phyloP scores from a whole-genome alignment of 495 filamentous ascomycete genomes.

The Neurospora cerealis region DNA sequence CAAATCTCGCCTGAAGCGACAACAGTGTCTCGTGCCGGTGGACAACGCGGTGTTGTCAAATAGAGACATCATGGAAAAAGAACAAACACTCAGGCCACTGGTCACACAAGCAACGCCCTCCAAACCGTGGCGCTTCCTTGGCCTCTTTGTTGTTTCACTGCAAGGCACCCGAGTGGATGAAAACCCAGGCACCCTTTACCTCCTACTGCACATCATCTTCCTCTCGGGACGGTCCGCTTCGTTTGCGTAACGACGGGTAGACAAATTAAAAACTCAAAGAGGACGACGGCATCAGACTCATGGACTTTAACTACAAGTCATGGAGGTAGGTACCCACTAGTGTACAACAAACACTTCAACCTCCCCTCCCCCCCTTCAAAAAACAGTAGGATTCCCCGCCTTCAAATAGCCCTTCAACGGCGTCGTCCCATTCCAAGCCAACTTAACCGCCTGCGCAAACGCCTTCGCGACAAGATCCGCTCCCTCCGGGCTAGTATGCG shows the following conservation, averaged over 20 bases:
- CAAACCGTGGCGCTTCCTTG: neutral
- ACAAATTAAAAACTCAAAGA: too few relatives aligned
- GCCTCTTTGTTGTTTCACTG: neutral
- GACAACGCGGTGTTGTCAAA: too few relatives aligned
- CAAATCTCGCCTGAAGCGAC: too few relatives aligned
- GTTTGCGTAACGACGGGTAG: neutral
- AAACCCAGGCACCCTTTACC: neutral
- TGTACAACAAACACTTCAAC: too few relatives aligned
- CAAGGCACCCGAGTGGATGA: neutral
- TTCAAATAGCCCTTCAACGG: constrained; percentile 17
- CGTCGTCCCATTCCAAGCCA: constrained; percentile 28
- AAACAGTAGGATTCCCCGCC: constrained; percentile 12
- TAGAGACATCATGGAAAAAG: neutral
- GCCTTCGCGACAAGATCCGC: constrained; percentile 49
- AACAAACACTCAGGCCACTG: neutral
- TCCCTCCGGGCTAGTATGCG: constrained; percentile 51
- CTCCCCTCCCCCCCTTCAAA: neutral
- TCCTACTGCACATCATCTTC: neutral
- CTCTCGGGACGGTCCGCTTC: neutral
- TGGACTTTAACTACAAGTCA: too few relatives aligned
- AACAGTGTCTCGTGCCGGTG: too few relatives aligned
- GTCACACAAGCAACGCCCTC: neutral
- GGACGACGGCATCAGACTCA: too few relatives aligned
- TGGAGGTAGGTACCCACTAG: too few relatives aligned
- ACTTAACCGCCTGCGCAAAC: constrained; percentile 51